These are phyloP conservation scores for Corrigiola litoralis DNA, from an alignment of 179 eudicot species.

Conservation along the genomic window DNA sequence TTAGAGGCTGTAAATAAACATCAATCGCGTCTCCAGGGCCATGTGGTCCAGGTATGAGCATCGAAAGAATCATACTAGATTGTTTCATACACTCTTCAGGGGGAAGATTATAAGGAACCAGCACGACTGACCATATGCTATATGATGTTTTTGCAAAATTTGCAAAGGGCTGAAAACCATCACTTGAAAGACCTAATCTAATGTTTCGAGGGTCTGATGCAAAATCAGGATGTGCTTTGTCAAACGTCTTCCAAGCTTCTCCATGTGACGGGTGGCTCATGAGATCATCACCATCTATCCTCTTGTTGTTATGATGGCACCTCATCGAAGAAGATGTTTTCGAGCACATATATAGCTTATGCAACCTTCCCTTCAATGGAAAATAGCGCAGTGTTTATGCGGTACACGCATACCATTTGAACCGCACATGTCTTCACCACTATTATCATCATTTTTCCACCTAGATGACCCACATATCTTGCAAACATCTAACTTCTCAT, in stretches of 20 bases:
- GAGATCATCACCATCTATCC: neutral
- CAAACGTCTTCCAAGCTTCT: neutral
- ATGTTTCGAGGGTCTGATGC: neutral
- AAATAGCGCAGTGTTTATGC: neutral
- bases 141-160: neutral
- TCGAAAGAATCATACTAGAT: neutral
- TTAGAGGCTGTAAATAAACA: neutral
- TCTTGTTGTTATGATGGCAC: neutral
- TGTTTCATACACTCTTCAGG: neutral
- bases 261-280: neutral
- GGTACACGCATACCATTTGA: neutral
- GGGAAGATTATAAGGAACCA: neutral
- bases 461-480: neutral
- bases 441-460: neutral
- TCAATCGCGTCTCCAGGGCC: neutral
- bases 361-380: neutral
- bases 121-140: neutral
- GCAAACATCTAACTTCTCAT: neutral
- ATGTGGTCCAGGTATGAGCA: neutral
- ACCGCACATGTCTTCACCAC: neutral
- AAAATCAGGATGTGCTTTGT: neutral
- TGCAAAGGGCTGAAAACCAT: neutral
- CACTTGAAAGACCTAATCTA: neutral
- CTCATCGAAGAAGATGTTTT: neutral
- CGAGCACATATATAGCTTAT: neutral